Evolutionary conservation across 768 basidiomycete genomes (phyloP), one percentile per base, ranked within the genome.

Genomic region (Suillus hirtellus): DNA sequence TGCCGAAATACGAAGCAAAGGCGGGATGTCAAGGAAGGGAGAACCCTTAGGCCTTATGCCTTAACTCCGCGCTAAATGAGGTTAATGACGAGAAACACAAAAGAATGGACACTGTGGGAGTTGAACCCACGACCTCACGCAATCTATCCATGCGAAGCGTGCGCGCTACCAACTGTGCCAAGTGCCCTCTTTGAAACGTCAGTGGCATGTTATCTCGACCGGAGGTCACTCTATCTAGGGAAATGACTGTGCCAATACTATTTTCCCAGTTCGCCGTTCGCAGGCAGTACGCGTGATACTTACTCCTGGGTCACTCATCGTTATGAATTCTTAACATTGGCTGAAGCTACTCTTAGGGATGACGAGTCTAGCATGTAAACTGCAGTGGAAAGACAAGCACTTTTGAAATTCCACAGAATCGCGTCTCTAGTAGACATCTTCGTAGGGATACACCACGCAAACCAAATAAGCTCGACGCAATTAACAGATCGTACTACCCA

Each of bases 121-220:
- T 84, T 71, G 82, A 84, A 83, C 82, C 80, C 82, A 79, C 79
- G 82, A 80, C 81, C 82, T 83, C 80, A 81, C 77, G 81, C 82
- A 83, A 47, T 70, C 69, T 50, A 27, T 1, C 2, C 0, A 19
- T 58, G 82, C 82, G 81, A 84, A 84, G 82, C 82, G 77, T 79
- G 80, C 82, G 82, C 82, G 81, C 82, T 84, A 84, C 82, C 82
- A 75, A 79, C 82, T 83, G 81, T 79, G 82, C 82, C 78, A 83
- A 83, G 80, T 71, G 82, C 82, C 82, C 82, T 5, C 17, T 19
- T 1, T n/a, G 31, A 12, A 12, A 11, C 9, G 2, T 1, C 4
- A 6, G 10, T 34, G 1, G 19, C 2, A 19, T 50, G 2, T 4
- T 24, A 15, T 10, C 2, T 27, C 24, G 12, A 47, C 2, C n/a